Evolutionary conservation across 2,329 filamentous ascomycete genomes (phyloP), one percentile per base, ranked within the genome.

Genomic region (Helotiales sp.): DNA sequence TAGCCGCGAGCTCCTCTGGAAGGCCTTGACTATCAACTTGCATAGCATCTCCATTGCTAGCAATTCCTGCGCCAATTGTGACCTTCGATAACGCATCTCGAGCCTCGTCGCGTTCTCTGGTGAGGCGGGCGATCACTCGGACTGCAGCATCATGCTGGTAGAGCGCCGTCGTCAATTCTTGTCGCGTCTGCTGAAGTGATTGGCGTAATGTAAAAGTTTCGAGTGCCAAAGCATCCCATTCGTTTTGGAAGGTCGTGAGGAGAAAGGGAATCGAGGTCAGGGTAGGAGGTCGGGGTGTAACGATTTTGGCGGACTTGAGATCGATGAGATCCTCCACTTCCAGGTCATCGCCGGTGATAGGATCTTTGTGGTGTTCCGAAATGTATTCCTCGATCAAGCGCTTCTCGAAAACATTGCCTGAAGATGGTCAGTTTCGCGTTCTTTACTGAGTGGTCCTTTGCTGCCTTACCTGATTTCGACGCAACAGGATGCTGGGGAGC

Each of bases 61-160:
- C 80, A 64, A 80, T 79, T 54, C 81, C 82, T 30, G 84, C 84
- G 28, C 89, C 88, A 52, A 97, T 89, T 1, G 92, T 92, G 15
- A 98, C 87, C 77, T 92, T 93, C 40, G 93, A 93, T 61, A 99
- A 82, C 15, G 96, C 93, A 80, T 96, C 91, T 71, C 95, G 87
- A 54, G 96, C 94, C 79, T 98, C 94, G 75, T 99, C 94, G 70
- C 96, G 85, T 83, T 99, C 96, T 78, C 88, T 91, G n/a, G 92
- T 91, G 78, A 99, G 79, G 57, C 95, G 88, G 71, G 93, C 93
- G 80, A 99, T 97, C 58, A 99, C 96, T 70, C 96, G 87, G 59
- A 97, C 90, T n/a, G 96, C 96, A 1, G 96, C 95, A 84, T 99
- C 96, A 75, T 98, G 93, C 81, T 98, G 95, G 81, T 99, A 99